Percentiles rank a stretch among this genome's conserved stretches.
Conservation (phyloP, 257 asterid species). For the Verbena officinalis region DNA sequence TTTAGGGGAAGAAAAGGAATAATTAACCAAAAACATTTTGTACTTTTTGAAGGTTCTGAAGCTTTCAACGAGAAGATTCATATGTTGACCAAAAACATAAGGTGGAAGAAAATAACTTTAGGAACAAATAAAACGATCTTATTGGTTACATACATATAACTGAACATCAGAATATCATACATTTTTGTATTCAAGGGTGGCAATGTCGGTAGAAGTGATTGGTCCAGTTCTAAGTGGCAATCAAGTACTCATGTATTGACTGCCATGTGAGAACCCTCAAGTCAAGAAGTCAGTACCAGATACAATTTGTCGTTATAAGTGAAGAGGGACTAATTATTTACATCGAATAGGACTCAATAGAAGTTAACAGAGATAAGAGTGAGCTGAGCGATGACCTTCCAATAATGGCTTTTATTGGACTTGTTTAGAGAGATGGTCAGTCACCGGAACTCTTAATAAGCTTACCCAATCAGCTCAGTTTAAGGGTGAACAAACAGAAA, state of each 20-base stretch:
- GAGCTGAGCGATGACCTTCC: too few species aligned
- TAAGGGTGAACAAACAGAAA: background rate
- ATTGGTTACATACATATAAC: too few species aligned
- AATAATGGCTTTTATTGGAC: background rate
- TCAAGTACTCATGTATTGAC: background rate
- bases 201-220: background rate
- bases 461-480: background rate
- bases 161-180: background rate
- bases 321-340: background rate
- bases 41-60: too few species aligned
- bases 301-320: background rate
- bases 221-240: background rate
- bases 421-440: too few species aligned
- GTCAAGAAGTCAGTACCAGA: background rate
- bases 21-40: too few species aligned
- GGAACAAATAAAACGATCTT: background rate
- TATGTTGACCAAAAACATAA: background rate
- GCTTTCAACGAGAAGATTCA: background rate
- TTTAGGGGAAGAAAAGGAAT: background rate
- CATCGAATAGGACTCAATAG: background rate
- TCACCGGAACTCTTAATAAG: background rate
- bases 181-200: background rate
- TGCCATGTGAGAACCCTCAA: background rate
- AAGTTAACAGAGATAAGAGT: background rate
- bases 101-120: background rate